Evolutionary conservation across 192 early-diverging fungal genomes (phyloP).

Genomic region (Mortierella alpina): DNA sequence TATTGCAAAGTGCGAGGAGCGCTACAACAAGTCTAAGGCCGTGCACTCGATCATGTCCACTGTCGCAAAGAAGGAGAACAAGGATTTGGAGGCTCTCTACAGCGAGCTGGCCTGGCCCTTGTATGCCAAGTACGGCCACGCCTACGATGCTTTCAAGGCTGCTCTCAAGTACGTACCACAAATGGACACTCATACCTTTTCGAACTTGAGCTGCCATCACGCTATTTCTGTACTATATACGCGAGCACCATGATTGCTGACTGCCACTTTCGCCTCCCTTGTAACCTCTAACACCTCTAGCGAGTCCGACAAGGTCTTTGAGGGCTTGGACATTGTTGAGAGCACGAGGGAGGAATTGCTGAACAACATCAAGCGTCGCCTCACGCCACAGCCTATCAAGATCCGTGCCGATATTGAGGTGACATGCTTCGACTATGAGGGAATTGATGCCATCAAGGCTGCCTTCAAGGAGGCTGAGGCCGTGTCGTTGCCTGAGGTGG

Average conservation of each 20-base stretch:
- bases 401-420: constrained; percentile 97
- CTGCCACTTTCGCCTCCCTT: no score
- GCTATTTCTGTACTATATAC: no score
- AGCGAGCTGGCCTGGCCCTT: constrained; percentile 92
- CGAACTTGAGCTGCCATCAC: background rate
- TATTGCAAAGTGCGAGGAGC: constrained; percentile 89
- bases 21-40: constrained; percentile 93
- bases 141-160: constrained; percentile 96
- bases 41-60: constrained; percentile 88
- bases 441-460: constrained; percentile 94
- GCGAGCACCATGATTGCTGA: no score
- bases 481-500: constrained; percentile 77
- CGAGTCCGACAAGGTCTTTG: constrained; percentile 88
- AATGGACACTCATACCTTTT: background rate
- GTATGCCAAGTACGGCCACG: constrained; percentile 95
- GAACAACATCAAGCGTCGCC: constrained; percentile 84
- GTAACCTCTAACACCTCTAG: constrained; percentile 39
- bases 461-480: constrained; percentile 90
- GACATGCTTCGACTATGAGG: constrained; percentile 93
- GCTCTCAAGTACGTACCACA: constrained; percentile 76
- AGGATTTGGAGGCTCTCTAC: constrained; percentile 88
- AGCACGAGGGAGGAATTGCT: constrained; percentile 80
- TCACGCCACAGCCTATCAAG: constrained; percentile 96
- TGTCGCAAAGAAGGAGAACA: constrained; percentile 87
- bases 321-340: constrained; percentile 74